Evolutionary conservation across 768 basidiomycete species (phyloP), one percentile per base, ranked within the genome.

Genomic region (Naganishia friedmannii): DNA sequence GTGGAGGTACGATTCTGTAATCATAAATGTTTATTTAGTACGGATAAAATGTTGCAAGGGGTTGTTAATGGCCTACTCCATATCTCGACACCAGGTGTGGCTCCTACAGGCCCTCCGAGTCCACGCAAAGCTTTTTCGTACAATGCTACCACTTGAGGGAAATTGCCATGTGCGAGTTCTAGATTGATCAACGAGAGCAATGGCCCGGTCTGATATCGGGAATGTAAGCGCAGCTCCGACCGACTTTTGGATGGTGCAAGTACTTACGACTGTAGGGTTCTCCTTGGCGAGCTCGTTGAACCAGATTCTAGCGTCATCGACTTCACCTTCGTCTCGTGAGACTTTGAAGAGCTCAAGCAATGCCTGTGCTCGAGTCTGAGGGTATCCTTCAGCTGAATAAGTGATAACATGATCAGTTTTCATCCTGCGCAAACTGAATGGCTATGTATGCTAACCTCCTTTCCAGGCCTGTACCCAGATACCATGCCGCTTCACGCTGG

Each of bases 221-320:
- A 10, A 42, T 15, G 17, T 37, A 66, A 37, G 17, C n/a, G 55
- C 4, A 70, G 46, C 42, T 45, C 21, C 29, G 45, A 31, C 13
- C 60, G 39, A 51, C 21, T 53, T 28, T 37, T 57, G 23, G 29
- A 68, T 51, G 48, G 55, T 73, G 68, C 3, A 8, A 37, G 69
- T 73, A 87, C 90, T 84, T 83, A 97, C 93, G 75, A 90, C 92
- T 81, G 95, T 95, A 23, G 95, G 94, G 80, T 91, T 95, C 65
- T 87, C 87, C 77, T 88, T 86, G 68, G 95, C 85, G 73, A 97
- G 83, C 51, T 86, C 88, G 76, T 92, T 90, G 80, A 91, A 97
- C 19, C 90, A 87, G 54, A 87, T 85, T 72, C 91, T 87, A 73
- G 94, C 88, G 79, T 88, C 88, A 65, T 88, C 86, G 73, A 92